These are phyloP conservation scores for Pichia sp. DNA, from an alignment of 1,139 yeast species.

Conservation along the genomic window DNA sequence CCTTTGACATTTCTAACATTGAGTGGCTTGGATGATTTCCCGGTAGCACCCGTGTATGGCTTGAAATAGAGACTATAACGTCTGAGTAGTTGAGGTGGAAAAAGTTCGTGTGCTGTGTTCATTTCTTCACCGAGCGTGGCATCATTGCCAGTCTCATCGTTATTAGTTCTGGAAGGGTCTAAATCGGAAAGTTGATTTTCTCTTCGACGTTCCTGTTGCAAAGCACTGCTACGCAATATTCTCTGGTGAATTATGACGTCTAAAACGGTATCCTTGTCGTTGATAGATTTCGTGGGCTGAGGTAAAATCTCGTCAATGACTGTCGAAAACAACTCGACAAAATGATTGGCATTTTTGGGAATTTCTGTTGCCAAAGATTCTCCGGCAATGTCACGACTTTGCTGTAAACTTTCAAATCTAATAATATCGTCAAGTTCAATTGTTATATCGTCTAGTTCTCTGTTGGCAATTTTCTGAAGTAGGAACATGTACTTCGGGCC, in stretches of 20 bases:
- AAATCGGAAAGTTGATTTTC: constrained; percentile 38
- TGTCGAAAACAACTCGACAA: constrained; percentile 68
- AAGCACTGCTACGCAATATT: constrained; percentile 70
- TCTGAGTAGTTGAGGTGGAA: constrained; percentile 84
- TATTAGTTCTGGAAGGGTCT: constrained; percentile 31
- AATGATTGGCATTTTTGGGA: constrained; percentile 70
- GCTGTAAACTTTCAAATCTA: constrained; percentile 47
- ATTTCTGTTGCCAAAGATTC: constrained; percentile 50
- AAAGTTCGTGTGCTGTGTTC: constrained; percentile 37
- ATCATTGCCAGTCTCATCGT: constrained; percentile 13
- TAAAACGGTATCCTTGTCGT: constrained; percentile 83
- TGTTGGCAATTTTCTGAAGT: constrained; percentile 79
- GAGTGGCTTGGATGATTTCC: constrained; percentile 50
- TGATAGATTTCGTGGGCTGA: constrained; percentile 66
- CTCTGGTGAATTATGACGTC: constrained; percentile 93
- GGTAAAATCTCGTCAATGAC: constrained; percentile 84
- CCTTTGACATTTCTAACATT: constrained; percentile 93
- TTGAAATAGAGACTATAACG: constrained; percentile 83
- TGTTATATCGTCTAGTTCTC: constrained; percentile 63
- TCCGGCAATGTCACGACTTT: constrained; percentile 11
- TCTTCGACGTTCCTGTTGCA: constrained; percentile 62
- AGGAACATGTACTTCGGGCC: constrained; percentile 75
- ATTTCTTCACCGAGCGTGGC: constrained; percentile 30
- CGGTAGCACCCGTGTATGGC: constrained; percentile 54
- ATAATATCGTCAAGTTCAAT: constrained; percentile 84